phyloP scores from a whole-genome alignment of 225 moss, liverwort and hornwort genomes.

The Lunularia cruciata region DNA sequence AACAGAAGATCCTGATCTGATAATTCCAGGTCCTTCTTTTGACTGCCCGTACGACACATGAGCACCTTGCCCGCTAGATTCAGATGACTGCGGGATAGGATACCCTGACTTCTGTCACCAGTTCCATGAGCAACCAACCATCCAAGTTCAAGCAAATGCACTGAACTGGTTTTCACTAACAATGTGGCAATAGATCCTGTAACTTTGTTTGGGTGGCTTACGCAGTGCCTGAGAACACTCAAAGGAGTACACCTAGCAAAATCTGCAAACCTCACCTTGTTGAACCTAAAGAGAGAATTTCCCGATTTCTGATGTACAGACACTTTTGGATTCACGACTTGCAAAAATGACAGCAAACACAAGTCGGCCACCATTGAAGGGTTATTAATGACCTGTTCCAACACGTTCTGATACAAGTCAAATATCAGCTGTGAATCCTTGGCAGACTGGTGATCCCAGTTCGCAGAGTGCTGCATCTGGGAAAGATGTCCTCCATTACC shows the following conservation, averaged over 20 bases:
- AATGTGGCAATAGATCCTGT: conserved; percentile 59
- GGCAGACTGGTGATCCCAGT: not conserved
- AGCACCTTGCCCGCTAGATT: conserved; percentile 51
- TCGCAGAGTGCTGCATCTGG: not conserved
- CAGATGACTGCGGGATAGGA: conserved; percentile 19
- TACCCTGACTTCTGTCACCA: conserved; percentile 26
- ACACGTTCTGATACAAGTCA: conserved; percentile 53
- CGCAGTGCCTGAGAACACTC: conserved; percentile 67
- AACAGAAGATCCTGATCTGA: conserved; percentile 59
- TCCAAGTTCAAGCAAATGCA: conserved; percentile 62
- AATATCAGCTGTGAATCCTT: conserved; percentile 37
- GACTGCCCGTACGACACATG: conserved; percentile 1
- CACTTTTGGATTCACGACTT: conserved; percentile 36
- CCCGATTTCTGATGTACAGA: not conserved
- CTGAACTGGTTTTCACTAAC: conserved; percentile 56
- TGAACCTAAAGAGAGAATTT: not conserved
- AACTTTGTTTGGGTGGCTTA: conserved; percentile 59
- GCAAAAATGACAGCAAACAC: conserved; percentile 77
- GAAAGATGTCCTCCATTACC: not conserved
- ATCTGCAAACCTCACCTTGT: conserved; percentile 20
- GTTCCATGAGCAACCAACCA: conserved; percentile 53
- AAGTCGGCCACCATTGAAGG: conserved; percentile 60
- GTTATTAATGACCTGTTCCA: conserved; percentile 54
- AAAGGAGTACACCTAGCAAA: conserved; percentile 54
- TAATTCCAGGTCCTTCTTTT: conserved; percentile 28